Evolutionary conservation across 2,329 filamentous ascomycete genomes (phyloP), one percentile per base, ranked within the genome.

Genomic region (Proliferodiscus dingleyae): DNA sequence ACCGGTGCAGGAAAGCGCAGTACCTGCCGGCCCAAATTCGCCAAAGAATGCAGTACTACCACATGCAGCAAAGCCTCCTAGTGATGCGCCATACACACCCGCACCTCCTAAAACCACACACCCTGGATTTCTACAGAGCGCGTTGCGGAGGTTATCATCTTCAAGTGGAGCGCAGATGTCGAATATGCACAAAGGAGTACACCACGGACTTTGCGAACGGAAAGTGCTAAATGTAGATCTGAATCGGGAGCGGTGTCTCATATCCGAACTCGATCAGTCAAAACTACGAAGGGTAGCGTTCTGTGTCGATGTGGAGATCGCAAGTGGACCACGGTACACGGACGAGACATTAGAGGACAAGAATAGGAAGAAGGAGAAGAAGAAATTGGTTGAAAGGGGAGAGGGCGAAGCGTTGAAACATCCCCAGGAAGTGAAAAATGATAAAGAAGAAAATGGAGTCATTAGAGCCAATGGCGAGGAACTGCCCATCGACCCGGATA

Each of bases 221-320:
- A 81, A 74, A 54, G 75, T 95, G 6, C 71, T 97, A 70, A 98
- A 98, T 61, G 75, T 96, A 36, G 89, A 97, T 62, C 80, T 71
- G 7, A 77, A 84, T 55, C 80, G 93, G 33, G 83, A 91, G 61
- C 74, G 93, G 53, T 95, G 89, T 64, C 75, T 80, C 19, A 80
- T 97, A 23, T 71, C 79, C 4, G 90, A 95, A 55, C 72, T 98
- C 37, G 83, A 89, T 54, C 80, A 84, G 59, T 79, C 80, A 39
- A 95, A 93, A 64, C 67, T 98, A 49, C 80, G 89, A 43, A 81
- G 89, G 43, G 93, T 98, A 0, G 87, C 91, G 0, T 98, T 98
- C 61, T 95, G 88, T 57, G 93, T 98, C 2, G 93, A 98, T 61
- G 90, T 98, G 4, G 93, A 98, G 65, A 95, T 98, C 61, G 91